These are phyloP conservation scores for Tulasnella sp. DNA, from an alignment of 768 basidiomycete species.

Conservation along the genomic window DNA sequence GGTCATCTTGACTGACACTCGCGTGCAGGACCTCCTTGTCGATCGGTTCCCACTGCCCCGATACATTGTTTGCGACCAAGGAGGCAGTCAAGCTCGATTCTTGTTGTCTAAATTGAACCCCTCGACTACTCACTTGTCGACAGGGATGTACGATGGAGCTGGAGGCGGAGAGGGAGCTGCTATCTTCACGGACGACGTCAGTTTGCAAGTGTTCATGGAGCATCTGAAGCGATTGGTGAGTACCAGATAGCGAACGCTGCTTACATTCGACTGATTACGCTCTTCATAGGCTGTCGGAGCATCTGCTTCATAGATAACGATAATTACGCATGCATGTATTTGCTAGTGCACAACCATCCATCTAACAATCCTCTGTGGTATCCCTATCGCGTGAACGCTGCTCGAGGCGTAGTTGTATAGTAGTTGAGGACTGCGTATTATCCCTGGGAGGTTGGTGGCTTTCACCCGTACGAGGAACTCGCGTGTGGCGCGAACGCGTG, in stretches of 20 bases:
- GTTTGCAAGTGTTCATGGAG: slow-evolving; percentile 96
- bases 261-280: background rate
- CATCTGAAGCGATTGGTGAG: slow-evolving; percentile 82
- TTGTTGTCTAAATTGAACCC: slow-evolving; percentile 93
- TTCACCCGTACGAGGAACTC: no score
- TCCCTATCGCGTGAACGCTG: background rate
- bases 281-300: slow-evolving; percentile 29
- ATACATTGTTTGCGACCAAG: slow-evolving; percentile 97
- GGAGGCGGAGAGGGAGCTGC: slow-evolving; percentile 72
- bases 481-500: background rate
- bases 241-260: slow-evolving; percentile 6
- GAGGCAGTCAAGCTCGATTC: slow-evolving; percentile 98
- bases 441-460: no score
- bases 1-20: background rate
- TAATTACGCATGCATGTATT: slow-evolving; percentile 1
- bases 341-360: background rate
- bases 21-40: slow-evolving; percentile 74
- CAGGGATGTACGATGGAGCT: slow-evolving; percentile 75
- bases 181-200: slow-evolving; percentile 98
- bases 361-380: background rate
- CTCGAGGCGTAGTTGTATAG: no score
- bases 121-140: slow-evolving; percentile 94
- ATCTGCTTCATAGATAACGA: slow-evolving; percentile 27
- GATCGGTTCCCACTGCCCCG: slow-evolving; percentile 97
- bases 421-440: no score